A percentile compares a stretch with the other conserved stretches of the same genome.
Conservation (phyloP, 805 yeast genomes). For the Saccharomycopsis capsularis region DNA sequence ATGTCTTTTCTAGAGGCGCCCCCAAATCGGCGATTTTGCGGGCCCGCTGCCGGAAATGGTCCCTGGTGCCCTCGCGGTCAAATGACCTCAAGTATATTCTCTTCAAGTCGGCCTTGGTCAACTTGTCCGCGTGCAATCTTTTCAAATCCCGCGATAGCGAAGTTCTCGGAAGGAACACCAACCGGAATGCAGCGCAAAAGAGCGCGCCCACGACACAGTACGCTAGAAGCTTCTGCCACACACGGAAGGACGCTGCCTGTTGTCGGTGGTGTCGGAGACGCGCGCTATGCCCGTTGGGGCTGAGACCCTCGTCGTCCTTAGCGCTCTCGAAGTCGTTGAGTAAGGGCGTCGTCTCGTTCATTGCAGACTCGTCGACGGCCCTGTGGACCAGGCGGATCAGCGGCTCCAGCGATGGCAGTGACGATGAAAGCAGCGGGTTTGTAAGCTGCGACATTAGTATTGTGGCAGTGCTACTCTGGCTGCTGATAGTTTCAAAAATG, state of each 20-base stretch:
- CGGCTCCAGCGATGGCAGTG: neutral
- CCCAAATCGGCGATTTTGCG: neutral
- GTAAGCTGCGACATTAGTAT: too few relatives aligned
- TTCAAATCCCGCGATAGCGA: conserved; percentile 76
- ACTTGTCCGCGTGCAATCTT: conserved; percentile 56
- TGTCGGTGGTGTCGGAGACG: neutral
- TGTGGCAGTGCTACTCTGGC: too few relatives aligned
- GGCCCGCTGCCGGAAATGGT: neutral
- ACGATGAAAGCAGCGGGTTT: neutral
- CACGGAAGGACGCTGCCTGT: neutral
- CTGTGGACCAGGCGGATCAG: neutral
- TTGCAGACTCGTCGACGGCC: neutral
- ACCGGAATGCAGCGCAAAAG: conserved; percentile 49
- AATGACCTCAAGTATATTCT: conserved; percentile 46
- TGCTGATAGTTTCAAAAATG: too few relatives aligned
- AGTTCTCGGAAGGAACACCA: conserved; percentile 77
- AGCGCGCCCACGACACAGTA: conserved; percentile 43
- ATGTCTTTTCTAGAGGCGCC: too few relatives aligned
- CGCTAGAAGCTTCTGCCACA: conserved; percentile 33
- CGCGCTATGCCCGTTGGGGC: too few relatives aligned
- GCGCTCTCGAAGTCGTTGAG: neutral
- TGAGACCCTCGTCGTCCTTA: neutral
- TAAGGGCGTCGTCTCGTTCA: neutral
- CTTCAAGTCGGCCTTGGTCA: conserved; percentile 65
- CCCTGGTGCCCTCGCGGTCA: neutral